A percentile compares a stretch with the other conserved stretches of the same genome.
Evolutionary conservation across 768 basidiomycete genomes (phyloP).

Genomic region (Macrolepiota fuliginosa): DNA sequence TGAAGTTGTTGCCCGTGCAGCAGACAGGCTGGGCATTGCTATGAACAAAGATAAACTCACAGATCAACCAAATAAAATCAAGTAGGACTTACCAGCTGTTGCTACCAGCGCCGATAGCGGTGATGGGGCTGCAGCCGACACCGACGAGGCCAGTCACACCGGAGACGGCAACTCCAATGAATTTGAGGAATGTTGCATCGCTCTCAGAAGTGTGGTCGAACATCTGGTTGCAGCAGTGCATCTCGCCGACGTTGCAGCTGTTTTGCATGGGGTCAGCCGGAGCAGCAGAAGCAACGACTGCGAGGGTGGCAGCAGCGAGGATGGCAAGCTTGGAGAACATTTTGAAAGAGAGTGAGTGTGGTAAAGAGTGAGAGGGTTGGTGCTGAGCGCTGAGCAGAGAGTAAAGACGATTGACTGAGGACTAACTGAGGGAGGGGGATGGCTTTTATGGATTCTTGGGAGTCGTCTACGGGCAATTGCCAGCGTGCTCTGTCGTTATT

Average conservation of each 20-base stretch:
- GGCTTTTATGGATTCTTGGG: neutral
- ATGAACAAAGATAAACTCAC: neutral
- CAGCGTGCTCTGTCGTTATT: too few species aligned
- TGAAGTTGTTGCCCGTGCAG: constrained; percentile 3
- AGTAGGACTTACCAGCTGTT: constrained; percentile 10
- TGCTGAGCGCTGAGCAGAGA: neutral
- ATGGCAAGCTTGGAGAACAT: constrained; percentile 6
- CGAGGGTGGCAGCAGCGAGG: constrained; percentile 5
- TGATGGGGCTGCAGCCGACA: constrained; percentile 5
- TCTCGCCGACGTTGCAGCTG: neutral
- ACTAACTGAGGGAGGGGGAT: neutral
- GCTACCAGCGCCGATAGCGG: neutral
- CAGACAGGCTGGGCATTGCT: constrained; percentile 7
- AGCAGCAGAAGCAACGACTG: constrained; percentile 4
- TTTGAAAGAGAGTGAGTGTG: constrained; percentile 4
- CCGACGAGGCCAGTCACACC: constrained; percentile 2
- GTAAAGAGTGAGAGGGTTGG: neutral
- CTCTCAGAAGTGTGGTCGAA: too few species aligned
- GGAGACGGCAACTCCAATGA: neutral
- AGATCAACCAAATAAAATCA: neutral
- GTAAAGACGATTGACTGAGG: neutral
- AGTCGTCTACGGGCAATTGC: neutral
- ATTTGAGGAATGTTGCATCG: too few species aligned
- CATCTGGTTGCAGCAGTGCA: neutral
- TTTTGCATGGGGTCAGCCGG: neutral